These are phyloP conservation scores for Xylaria sp. DNA, from an alignment of 495 filamentous ascomycete genomes.

Conservation along the genomic window DNA sequence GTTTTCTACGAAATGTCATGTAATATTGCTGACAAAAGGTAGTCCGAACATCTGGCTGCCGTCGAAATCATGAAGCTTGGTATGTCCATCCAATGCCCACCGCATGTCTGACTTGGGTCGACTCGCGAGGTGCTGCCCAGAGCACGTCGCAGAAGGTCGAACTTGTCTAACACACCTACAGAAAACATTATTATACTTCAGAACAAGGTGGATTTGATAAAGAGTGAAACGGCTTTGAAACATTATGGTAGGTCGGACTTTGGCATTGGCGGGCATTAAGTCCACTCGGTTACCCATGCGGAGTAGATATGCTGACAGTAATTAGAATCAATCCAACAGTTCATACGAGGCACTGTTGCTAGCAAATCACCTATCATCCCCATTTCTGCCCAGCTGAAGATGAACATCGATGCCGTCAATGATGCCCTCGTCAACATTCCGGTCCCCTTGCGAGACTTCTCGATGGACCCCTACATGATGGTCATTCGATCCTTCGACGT, in stretches of 20 bases:
- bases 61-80: slow-evolving; percentile 77
- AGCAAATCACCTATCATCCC: slow-evolving; percentile 96
- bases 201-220: slow-evolving; percentile 98
- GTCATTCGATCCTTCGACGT: slow-evolving; percentile 99
- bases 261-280: neutral
- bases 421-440: slow-evolving; percentile 93
- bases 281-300: neutral
- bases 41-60: slow-evolving; percentile 93
- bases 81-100: slow-evolving; percentile 8
- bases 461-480: slow-evolving; percentile 93
- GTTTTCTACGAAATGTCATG: no score
- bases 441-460: slow-evolving; percentile 87
- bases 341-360: slow-evolving; percentile 95
- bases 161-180: neutral
- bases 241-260: slow-evolving; percentile 64
- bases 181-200: slow-evolving; percentile 97
- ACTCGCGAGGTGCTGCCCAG: neutral
- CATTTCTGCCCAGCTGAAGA: slow-evolving; percentile 97
- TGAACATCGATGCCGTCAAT: slow-evolving; percentile 99
- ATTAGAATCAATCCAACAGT: slow-evolving; percentile 87
- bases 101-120: neutral
- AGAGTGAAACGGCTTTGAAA: slow-evolving; percentile 86
- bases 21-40: neutral
- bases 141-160: neutral
- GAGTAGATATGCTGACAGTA: neutral